These are phyloP conservation scores for Dunaliella sp. DNA, from an alignment of 139 green algal species.

Conservation along the genomic window DNA sequence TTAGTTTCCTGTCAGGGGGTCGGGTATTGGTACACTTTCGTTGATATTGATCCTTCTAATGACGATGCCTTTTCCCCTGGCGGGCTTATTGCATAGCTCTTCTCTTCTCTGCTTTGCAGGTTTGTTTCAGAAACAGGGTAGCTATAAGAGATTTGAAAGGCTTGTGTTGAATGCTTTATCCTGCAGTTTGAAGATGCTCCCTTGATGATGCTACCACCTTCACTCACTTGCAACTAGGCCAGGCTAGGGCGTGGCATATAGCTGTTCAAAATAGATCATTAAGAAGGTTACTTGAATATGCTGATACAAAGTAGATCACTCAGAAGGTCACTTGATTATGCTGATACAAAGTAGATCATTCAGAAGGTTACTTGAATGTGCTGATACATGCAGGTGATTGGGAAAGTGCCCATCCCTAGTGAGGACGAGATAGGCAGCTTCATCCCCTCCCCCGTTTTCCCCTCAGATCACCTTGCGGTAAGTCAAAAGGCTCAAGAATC, in stretches of 20 bases:
- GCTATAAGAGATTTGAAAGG: too few relatives aligned
- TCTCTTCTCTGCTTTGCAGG: too few relatives aligned
- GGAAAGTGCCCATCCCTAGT: constrained; percentile 48
- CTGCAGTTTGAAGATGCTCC: too few relatives aligned
- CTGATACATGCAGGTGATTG: constrained; percentile 30
- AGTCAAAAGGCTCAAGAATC: background rate
- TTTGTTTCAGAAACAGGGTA: too few relatives aligned
- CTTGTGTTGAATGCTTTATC: too few relatives aligned
- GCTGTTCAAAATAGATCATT: background rate
- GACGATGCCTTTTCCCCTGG: too few relatives aligned
- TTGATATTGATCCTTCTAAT: background rate
- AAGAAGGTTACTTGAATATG: background rate
- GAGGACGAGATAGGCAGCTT: constrained; percentile 55
- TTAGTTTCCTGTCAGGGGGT: background rate
- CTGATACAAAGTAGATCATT: constrained; percentile 42
- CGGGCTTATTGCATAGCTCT: too few relatives aligned
- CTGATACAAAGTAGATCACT: background rate
- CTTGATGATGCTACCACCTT: too few relatives aligned
- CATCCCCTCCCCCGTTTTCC: constrained; percentile 71
- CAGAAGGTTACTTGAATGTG: constrained; percentile 18
- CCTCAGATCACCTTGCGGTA: constrained; percentile 85
- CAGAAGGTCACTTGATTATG: background rate
- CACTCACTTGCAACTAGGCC: too few relatives aligned
- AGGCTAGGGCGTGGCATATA: background rate
- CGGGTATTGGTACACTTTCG: background rate